A percentile compares a stretch with the other conserved stretches of the same genome.
phyloP scores from a whole-genome alignment of 208 protist species.

The Leptomonas seymouri region DNA sequence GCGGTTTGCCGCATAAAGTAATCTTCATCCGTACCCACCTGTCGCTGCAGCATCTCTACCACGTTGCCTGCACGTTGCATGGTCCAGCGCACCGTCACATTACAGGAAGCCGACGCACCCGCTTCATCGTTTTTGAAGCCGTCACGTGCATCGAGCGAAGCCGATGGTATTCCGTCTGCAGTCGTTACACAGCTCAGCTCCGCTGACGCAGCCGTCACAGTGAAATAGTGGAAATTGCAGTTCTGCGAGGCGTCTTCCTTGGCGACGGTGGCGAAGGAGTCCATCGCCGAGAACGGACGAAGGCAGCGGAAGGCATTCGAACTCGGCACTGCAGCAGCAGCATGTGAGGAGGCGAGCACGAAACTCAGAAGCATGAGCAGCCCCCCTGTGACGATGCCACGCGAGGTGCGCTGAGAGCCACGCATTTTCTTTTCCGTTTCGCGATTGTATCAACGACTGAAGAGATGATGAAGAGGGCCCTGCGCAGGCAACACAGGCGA shows the following conservation, averaged over 20 bases:
- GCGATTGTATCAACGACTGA: not conserved
- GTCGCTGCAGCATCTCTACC: constrained; percentile 11
- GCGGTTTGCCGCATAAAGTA: constrained; percentile 14
- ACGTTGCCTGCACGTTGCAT: constrained; percentile 25
- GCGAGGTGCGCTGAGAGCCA: not conserved
- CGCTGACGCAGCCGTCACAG: constrained; percentile 43
- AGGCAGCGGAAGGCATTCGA: constrained; percentile 51
- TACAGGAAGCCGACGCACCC: constrained; percentile 19
- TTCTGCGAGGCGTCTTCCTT: constrained; percentile 40
- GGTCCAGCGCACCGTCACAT: constrained; percentile 34
- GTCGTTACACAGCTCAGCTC: constrained; percentile 34
- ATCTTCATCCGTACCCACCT: constrained; percentile 25
- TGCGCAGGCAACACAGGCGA: too few relatives aligned
- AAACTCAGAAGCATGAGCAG: not conserved
- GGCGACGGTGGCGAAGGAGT: constrained; percentile 35
- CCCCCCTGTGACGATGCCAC: not conserved
- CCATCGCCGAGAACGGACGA: constrained; percentile 54
- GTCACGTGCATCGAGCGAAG: too few relatives aligned
- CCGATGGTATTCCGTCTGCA: too few relatives aligned
- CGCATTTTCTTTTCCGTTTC: not conserved
- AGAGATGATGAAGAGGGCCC: not conserved
- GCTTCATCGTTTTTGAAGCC: too few relatives aligned
- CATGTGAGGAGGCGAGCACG: not conserved
- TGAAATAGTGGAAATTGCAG: constrained; percentile 67
- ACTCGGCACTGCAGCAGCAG: not conserved